A percentile compares a stretch with the other conserved stretches of the same genome.
Conservation (phyloP, 805 yeast genomes). For the Pichia gijzeniarum region DNA sequence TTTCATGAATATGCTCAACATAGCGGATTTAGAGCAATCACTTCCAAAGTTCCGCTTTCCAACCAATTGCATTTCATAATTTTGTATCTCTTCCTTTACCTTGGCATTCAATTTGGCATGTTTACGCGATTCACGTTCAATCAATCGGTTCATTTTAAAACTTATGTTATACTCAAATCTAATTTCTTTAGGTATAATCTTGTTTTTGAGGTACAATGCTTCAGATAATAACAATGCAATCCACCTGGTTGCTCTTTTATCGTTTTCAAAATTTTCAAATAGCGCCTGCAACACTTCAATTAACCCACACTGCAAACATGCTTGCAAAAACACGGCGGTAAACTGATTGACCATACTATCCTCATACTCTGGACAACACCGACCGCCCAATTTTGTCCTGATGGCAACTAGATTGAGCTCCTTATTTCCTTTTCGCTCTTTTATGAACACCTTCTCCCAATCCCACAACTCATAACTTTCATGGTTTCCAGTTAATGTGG, state of each 20-base stretch:
- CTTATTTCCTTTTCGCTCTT: neutral
- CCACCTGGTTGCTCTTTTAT: conserved; percentile 45
- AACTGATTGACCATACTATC: conserved; percentile 51
- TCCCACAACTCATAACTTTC: conserved; percentile 5
- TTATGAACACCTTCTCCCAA: conserved; percentile 10
- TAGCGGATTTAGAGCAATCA: neutral
- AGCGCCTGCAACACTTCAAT: conserved; percentile 40
- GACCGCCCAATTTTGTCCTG: conserved; percentile 11
- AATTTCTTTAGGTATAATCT: conserved; percentile 46
- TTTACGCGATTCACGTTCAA: conserved; percentile 25
- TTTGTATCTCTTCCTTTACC: neutral
- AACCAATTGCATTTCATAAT: neutral
- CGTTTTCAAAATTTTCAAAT: conserved; percentile 24
- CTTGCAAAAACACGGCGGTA: conserved; percentile 51
- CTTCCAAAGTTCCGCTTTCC: neutral
- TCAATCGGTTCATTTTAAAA: conserved; percentile 22
- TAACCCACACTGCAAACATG: conserved; percentile 52
- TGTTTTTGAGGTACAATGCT: conserved; percentile 46
- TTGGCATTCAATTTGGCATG: conserved; percentile 15
- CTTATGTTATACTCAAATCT: conserved; percentile 22
- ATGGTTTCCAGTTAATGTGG: conserved; percentile 36
- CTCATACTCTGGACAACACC: conserved; percentile 34
- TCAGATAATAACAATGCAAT: conserved; percentile 62
- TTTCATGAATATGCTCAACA: conserved; percentile 2
- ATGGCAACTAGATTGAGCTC: conserved; percentile 4